A percentile compares a stretch with the other conserved stretches of the same genome.
These are phyloP conservation scores for Agroathelia rolfsii DNA, from an alignment of 1,284 basidiomycete species.

Conservation along the genomic window DNA sequence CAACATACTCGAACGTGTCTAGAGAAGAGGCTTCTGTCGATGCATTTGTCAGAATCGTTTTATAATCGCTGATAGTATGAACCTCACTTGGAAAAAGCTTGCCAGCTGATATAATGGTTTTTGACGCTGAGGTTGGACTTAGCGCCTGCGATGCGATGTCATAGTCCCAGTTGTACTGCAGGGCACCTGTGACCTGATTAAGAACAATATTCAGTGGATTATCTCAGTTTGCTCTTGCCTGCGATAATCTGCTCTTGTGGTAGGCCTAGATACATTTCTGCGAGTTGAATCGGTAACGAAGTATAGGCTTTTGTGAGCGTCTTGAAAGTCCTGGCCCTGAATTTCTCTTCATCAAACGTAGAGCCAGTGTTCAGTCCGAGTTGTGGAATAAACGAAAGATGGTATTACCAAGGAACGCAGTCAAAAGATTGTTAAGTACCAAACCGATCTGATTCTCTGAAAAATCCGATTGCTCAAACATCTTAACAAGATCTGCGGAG, in stretches of 20 bases:
- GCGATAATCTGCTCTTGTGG: slow-evolving; percentile 34
- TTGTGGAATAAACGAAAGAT: neutral
- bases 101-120: too few relatives aligned
- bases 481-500: slow-evolving; percentile 30
- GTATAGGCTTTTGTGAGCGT: slow-evolving; percentile 54
- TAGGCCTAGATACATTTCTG: slow-evolving; percentile 46
- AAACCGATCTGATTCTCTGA: slow-evolving; percentile 33
- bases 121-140: slow-evolving; percentile 22
- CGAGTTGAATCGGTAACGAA: slow-evolving; percentile 41
- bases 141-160: slow-evolving; percentile 35
- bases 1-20: slow-evolving; percentile 40
- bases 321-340: slow-evolving; percentile 42
- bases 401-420: slow-evolving; percentile 40
- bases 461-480: slow-evolving; percentile 32
- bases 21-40: slow-evolving; percentile 36
- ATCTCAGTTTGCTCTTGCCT: slow-evolving; percentile 23
- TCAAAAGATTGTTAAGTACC: slow-evolving; percentile 33
- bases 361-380: neutral
- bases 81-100: too few relatives aligned
- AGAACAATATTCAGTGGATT: slow-evolving; percentile 2
- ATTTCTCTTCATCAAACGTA: slow-evolving; percentile 24
- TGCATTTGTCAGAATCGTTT: neutral
- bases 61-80: slow-evolving; percentile 8
- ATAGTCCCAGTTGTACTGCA: slow-evolving; percentile 39
- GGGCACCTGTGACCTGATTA: slow-evolving; percentile 25